Evolutionary conservation across 2,329 filamentous ascomycete species (phyloP).

Genomic region (Claviceps pusilla): DNA sequence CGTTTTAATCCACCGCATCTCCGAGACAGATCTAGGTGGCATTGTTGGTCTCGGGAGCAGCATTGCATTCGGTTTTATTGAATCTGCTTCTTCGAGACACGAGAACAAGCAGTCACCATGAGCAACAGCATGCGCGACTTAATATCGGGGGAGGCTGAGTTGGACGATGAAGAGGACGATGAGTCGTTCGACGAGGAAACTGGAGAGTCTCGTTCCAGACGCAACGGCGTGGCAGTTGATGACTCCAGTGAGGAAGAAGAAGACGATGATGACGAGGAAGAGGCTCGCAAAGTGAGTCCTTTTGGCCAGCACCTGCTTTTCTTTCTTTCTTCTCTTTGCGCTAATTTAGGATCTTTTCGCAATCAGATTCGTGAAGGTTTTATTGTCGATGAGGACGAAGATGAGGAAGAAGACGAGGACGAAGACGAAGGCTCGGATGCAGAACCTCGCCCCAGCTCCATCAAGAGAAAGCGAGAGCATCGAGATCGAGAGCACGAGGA

Average conservation of each 20-base stretch:
- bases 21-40: background rate
- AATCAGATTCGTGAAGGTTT: slow-evolving; percentile 77
- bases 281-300: slow-evolving; percentile 49
- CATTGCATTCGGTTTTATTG: background rate
- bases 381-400: slow-evolving; percentile 57
- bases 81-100: background rate
- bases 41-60: background rate
- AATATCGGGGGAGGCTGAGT: slow-evolving; percentile 70
- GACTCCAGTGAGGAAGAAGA: slow-evolving; percentile 90
- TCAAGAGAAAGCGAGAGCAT: slow-evolving; percentile 62
- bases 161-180: slow-evolving; percentile 76
- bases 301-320: background rate
- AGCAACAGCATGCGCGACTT: slow-evolving; percentile 55
- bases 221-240: slow-evolving; percentile 35
- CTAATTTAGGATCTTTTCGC: no score
- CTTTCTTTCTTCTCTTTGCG: background rate
- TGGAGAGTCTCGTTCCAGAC: slow-evolving; percentile 38
- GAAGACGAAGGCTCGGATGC: slow-evolving; percentile 44
- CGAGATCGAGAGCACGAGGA: slow-evolving; percentile 71
- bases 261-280: slow-evolving; percentile 82
- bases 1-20: background rate
- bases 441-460: slow-evolving; percentile 36
- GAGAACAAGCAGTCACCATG: slow-evolving; percentile 29
- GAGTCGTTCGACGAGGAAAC: slow-evolving; percentile 68
- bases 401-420: slow-evolving; percentile 61